Percentiles rank a stretch among this genome's conserved stretches.
Conservation (phyloP, 352 stramenopile species). For the Phytophthora boehmeriae region DNA sequence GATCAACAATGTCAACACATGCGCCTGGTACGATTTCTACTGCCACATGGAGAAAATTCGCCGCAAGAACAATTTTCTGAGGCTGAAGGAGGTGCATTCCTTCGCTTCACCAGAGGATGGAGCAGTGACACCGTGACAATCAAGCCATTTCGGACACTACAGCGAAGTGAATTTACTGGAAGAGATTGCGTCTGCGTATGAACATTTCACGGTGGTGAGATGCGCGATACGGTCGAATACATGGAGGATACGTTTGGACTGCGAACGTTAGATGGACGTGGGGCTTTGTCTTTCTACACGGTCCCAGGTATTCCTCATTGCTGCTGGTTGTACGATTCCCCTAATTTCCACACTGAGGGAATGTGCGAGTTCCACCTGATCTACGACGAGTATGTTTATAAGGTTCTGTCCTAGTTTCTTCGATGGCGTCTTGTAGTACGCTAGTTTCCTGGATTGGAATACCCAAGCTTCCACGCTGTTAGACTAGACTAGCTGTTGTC, state of each 20-base stretch:
- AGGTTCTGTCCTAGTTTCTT: constrained; percentile 9
- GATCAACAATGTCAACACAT: constrained; percentile 42
- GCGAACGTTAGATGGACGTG: constrained; percentile 32
- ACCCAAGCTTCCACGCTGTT: no score
- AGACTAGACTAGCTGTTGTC: no score
- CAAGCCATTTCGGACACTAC: constrained; percentile 41
- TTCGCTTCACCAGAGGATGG: constrained; percentile 53
- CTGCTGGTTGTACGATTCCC: constrained; percentile 25
- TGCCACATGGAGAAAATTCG: constrained; percentile 27
- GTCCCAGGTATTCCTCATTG: constrained; percentile 7
- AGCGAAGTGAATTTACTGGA: constrained; percentile 29
- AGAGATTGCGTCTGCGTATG: constrained; percentile 37
- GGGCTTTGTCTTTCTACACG: constrained; percentile 19
- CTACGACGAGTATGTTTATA: constrained; percentile 27
- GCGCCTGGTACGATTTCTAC: constrained; percentile 17
- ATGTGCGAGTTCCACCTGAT: constrained; percentile 19
- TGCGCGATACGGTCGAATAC: constrained; percentile 33
- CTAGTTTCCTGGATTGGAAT: no score
- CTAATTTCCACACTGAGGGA: constrained; percentile 9
- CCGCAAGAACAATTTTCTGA: constrained; percentile 40
- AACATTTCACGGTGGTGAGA: constrained; percentile 32
- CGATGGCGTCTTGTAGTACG: no score
- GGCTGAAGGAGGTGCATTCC: constrained; percentile 42
- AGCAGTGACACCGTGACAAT: constrained; percentile 44
- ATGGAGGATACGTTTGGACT: constrained; percentile 40